Conservation (phyloP, 2,329 filamentous ascomycete genomes). For the Coniochaeta prunicola region DNA sequence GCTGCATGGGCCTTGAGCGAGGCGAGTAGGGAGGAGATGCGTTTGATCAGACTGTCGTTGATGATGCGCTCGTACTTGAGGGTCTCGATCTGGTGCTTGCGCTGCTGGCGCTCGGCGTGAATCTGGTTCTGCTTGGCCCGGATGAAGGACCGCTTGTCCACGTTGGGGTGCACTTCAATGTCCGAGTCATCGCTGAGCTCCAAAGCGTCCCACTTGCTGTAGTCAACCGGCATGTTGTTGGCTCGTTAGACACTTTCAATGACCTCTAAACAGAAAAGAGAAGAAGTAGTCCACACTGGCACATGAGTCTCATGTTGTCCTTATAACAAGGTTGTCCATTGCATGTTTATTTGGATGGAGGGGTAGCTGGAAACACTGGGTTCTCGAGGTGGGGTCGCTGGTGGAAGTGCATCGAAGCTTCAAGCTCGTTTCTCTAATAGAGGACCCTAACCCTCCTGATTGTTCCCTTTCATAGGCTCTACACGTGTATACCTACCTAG, state of each 20-base stretch:
- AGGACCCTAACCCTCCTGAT: not conserved
- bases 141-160: slow-evolving; percentile 97
- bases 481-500: no score
- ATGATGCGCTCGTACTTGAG: slow-evolving; percentile 88
- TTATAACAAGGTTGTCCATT: not conserved
- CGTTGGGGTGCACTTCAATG: slow-evolving; percentile 96
- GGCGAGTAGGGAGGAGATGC: slow-evolving; percentile 72
- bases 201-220: slow-evolving; percentile 74
- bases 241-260: not conserved
- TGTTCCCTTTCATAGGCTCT: not conserved
- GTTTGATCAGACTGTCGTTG: slow-evolving; percentile 82
- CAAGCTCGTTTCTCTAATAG: not conserved
- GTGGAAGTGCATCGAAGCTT: slow-evolving; percentile 1
- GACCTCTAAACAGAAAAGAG: not conserved
- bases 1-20: slow-evolving; percentile 68
- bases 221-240: slow-evolving; percentile 30
- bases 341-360: not conserved
- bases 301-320: not conserved
- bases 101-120: slow-evolving; percentile 79
- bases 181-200: slow-evolving; percentile 98
- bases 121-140: slow-evolving; percentile 97
- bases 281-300: not conserved
- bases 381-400: not conserved
- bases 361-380: not conserved
- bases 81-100: slow-evolving; percentile 82